Base-by-base conservation (phyloP, 2,329 filamentous ascomycete genomes). In the Neurospora crassa region DNA sequence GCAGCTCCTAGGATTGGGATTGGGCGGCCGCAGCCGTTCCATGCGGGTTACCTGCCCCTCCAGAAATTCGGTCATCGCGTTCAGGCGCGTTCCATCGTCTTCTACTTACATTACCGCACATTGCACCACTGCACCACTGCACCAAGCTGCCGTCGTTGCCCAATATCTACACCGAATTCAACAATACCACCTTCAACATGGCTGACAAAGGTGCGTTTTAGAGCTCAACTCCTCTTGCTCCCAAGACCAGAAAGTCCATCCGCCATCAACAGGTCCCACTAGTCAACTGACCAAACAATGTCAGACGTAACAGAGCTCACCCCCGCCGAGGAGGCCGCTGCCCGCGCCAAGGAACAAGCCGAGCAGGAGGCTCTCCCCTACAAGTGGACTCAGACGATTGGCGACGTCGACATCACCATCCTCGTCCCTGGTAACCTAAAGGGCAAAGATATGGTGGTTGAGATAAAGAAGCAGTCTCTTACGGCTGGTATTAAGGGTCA, bases 311-410 rank as follows among this genome's bases (percentile, higher is more conserved):
- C 76, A 86, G 88, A 90, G 77, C 83, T 80, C 70, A 85, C 83
- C 29, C 82, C 86, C 72, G 88, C 86, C 74, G 85, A 89, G 74
- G 83, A 85, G 75, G 88, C 86, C 12, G 87, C 87, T 24, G 85
- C 87, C 71, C 85, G 84, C 75, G 90, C 89, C 73, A 90, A 91
- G 80, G 94, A 99, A 83, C 85, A 88, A 71, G 91, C 90, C 77
- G 96, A 99, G 83, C 96, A 99, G 84, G 91, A 90, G 59, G 88
- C 91, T 34, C 90, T 99, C 59, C 96, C 96, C 0, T 99, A 99
- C 89, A 96, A 96, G 84, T 99, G 96, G 96, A 92, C 88, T 12
- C 96, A 99, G 83, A 94, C 92, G 34, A 97, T 99, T 80, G 87
- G 86, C 76, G 96, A 98, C 79, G 84, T 97, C 73, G 93, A 97